Percentiles rank a stretch among this genome's conserved stretches.
Evolutionary conservation across 2,329 filamentous ascomycete species (phyloP).

Genomic region (Scolecobasidium constrictum): DNA sequence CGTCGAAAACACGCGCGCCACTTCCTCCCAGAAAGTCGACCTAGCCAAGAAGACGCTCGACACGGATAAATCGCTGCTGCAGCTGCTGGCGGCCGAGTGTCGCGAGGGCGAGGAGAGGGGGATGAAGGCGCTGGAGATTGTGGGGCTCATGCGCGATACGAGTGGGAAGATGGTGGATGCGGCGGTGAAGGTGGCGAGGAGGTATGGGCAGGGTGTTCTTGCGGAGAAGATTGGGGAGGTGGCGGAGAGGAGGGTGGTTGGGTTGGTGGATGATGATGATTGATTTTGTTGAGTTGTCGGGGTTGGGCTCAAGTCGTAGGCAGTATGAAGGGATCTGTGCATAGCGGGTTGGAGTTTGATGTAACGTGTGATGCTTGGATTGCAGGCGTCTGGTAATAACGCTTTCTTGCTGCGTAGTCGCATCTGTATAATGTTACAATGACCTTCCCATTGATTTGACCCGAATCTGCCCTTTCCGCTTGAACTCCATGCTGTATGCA

Average conservation of each 20-base stretch:
- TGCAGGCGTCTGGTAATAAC: too few relatives aligned
- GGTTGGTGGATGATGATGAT: constrained; percentile 44
- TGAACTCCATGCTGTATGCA: too few relatives aligned
- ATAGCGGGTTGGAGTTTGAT: background rate
- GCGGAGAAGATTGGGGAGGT: constrained; percentile 84
- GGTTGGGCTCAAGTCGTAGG: background rate
- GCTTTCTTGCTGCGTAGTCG: too few relatives aligned
- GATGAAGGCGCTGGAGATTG: constrained; percentile 90
- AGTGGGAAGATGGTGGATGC: constrained; percentile 86
- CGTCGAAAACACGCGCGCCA: constrained; percentile 50
- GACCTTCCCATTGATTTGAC: too few relatives aligned
- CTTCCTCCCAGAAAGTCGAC: constrained; percentile 52
- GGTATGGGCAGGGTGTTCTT: constrained; percentile 70
- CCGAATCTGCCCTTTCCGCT: too few relatives aligned
- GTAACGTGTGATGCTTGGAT: background rate
- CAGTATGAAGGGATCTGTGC: background rate
- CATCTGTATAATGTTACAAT: too few relatives aligned
- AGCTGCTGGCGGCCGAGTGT: constrained; percentile 83
- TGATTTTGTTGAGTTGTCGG: background rate
- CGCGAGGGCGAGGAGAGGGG: constrained; percentile 84
- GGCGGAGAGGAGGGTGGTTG: constrained; percentile 58
- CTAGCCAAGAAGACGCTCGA: constrained; percentile 68
- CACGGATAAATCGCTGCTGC: constrained; percentile 80
- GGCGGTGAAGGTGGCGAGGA: constrained; percentile 75
- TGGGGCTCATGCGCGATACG: constrained; percentile 71